These are phyloP conservation scores for Suillus lakei DNA, from an alignment of 768 basidiomycete species.

Conservation along the genomic window DNA sequence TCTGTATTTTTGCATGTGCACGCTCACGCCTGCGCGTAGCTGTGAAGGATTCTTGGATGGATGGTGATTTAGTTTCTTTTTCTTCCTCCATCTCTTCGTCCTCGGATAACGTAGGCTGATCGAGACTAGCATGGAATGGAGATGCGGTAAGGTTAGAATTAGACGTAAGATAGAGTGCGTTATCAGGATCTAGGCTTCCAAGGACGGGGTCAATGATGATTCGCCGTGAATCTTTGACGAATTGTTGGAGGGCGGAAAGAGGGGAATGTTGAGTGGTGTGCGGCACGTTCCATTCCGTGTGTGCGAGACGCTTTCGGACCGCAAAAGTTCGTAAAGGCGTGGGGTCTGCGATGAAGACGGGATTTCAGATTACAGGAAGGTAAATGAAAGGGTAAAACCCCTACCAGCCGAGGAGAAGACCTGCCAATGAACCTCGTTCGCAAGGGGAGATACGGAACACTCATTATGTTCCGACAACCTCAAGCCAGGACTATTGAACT, in stretches of 20 bases:
- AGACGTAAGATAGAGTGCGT: conserved; percentile 32
- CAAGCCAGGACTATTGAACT: conserved; percentile 39
- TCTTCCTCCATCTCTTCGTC: conserved; percentile 31
- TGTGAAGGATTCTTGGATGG: conserved; percentile 22
- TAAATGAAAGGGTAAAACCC: conserved; percentile 18
- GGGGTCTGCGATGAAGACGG: conserved; percentile 48
- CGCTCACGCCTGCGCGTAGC: conserved; percentile 39
- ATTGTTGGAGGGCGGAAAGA: conserved; percentile 58
- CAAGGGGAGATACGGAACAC: conserved; percentile 44
- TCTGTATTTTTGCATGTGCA: conserved; percentile 56
- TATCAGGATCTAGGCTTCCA: conserved; percentile 21
- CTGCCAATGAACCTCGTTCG: conserved; percentile 65
- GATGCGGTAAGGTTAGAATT: conserved; percentile 31
- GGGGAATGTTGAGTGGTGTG: conserved; percentile 45
- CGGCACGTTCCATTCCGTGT: conserved; percentile 44
- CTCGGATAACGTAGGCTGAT: conserved; percentile 35
- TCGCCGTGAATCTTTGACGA: conserved; percentile 57
- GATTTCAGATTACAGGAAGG: conserved; percentile 6
- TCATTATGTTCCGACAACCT: conserved; percentile 50
- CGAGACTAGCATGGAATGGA: conserved; percentile 22
- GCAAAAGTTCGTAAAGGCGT: conserved; percentile 55
- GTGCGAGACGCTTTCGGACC: conserved; percentile 39
- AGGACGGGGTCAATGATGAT: conserved; percentile 54
- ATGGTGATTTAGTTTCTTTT: conserved; percentile 7
- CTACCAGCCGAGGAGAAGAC: conserved; percentile 60